phyloP scores from a whole-genome alignment of 176 grass and related monocot species.

The Musa troglodytarum region DNA sequence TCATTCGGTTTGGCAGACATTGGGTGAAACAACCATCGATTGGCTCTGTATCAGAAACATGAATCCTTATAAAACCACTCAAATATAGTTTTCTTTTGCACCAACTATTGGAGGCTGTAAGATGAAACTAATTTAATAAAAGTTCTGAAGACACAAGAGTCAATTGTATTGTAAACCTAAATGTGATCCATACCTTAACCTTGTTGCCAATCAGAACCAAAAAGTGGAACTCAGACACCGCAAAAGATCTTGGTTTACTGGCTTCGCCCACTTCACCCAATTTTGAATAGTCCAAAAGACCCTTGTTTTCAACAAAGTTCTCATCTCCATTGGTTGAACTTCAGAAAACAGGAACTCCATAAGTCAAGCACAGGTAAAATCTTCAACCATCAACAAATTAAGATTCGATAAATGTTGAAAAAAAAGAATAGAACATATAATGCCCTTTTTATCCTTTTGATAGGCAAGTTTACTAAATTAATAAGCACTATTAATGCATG shows the following conservation, averaged over 20 bases:
- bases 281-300: conserved; percentile 87
- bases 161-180: neutral
- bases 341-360: neutral
- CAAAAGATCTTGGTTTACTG: conserved; percentile 71
- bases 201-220: conserved; percentile 71
- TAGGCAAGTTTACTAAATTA: neutral
- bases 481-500: neutral
- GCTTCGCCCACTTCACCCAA: conserved; percentile 42
- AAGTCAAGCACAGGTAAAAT: conserved; percentile 5
- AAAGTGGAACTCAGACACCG: conserved; percentile 91
- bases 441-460: no score
- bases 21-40: neutral
- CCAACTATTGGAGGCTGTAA: neutral
- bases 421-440: neutral
- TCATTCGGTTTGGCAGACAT: no score
- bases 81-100: neutral
- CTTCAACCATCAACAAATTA: conserved; percentile 1
- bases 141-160: neutral
- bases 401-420: neutral
- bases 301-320: conserved; percentile 98
- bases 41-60: no score
- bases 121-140: neutral
- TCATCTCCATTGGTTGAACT: conserved; percentile 84
- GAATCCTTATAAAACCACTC: neutral
- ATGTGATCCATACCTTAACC: conserved; percentile 56